Evolutionary conservation across 2,329 filamentous ascomycete genomes (phyloP).

Genomic region (Zasmidium angulare): DNA sequence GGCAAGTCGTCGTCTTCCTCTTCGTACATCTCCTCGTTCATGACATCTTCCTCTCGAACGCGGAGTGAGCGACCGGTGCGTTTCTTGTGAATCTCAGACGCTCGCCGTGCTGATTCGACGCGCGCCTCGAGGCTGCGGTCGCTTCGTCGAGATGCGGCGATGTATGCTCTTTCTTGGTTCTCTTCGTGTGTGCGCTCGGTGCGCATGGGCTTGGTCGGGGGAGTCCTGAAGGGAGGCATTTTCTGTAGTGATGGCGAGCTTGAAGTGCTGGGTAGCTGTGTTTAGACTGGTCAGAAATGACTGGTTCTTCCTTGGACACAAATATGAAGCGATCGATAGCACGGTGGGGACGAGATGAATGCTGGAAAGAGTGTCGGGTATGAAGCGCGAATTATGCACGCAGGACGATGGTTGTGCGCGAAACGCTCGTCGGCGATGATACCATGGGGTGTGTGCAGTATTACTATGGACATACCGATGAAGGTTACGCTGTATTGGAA

Average conservation of each 20-base stretch:
- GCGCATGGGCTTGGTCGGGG: slow-evolving; percentile 51
- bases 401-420: no score
- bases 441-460: no score
- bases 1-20: slow-evolving; percentile 84
- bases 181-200: slow-evolving; percentile 76
- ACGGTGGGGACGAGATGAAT: no score
- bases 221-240: slow-evolving; percentile 36
- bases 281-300: no score
- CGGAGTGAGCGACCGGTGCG: slow-evolving; percentile 79
- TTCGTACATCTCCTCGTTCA: slow-evolving; percentile 94
- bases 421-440: no score
- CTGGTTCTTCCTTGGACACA: no score
- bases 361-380: no score
- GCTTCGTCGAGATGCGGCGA: slow-evolving; percentile 82
- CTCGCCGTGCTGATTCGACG: slow-evolving; percentile 80
- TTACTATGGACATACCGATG: neutral
- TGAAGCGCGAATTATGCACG: no score
- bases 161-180: slow-evolving; percentile 85
- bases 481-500: neutral
- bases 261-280: no score
- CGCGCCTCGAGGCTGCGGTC: slow-evolving; percentile 86
- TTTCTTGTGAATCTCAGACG: slow-evolving; percentile 87
- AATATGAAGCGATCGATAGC: no score
- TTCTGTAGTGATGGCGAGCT: neutral
- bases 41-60: slow-evolving; percentile 81